These are phyloP conservation scores for Penicillium brevicompactum DNA, from an alignment of 2,329 filamentous ascomycete genomes.

Conservation along the genomic window DNA sequence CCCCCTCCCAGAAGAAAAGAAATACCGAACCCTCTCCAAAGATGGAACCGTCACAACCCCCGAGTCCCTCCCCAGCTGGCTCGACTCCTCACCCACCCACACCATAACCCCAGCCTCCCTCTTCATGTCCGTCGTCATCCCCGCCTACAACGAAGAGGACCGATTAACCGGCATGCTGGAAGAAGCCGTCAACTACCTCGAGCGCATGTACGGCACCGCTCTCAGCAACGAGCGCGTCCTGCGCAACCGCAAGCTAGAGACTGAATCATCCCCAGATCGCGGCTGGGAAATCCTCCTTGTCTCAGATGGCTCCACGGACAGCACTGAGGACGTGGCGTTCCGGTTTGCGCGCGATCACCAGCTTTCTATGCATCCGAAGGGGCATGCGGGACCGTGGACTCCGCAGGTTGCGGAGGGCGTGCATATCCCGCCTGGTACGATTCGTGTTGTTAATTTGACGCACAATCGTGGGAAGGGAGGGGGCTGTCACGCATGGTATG, in stretches of 20 bases:
- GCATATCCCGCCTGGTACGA: constrained; percentile 70
- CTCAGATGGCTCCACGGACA: constrained; percentile 84
- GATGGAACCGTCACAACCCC: constrained; percentile 59
- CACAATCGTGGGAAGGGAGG: constrained; percentile 93
- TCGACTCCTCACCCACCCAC: constrained; percentile 72
- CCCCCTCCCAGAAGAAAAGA: constrained; percentile 77
- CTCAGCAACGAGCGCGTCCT: constrained; percentile 12
- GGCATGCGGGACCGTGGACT: constrained; percentile 56
- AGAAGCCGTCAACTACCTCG: constrained; percentile 85
- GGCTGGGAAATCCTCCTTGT: constrained; percentile 95
- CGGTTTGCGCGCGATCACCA: constrained; percentile 74
- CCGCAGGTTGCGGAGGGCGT: constrained; percentile 46
- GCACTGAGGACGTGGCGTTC: constrained; percentile 77
- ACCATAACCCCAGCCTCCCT: constrained; percentile 74
- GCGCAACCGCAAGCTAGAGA: constrained; percentile 33
- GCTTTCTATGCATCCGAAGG: constrained; percentile 50
- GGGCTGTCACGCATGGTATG: constrained; percentile 92
- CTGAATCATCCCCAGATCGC: constrained; percentile 33
- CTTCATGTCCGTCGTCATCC: constrained; percentile 89
- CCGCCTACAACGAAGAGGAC: constrained; percentile 91
- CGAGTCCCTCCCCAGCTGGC: constrained; percentile 78
- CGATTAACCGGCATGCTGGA: constrained; percentile 82
- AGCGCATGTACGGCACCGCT: constrained; percentile 68
- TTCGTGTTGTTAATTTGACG: constrained; percentile 77
- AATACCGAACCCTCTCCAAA: constrained; percentile 73